Conservation (phyloP, 1,284 basidiomycete genomes). For the Fomitopsis schrenkii region DNA sequence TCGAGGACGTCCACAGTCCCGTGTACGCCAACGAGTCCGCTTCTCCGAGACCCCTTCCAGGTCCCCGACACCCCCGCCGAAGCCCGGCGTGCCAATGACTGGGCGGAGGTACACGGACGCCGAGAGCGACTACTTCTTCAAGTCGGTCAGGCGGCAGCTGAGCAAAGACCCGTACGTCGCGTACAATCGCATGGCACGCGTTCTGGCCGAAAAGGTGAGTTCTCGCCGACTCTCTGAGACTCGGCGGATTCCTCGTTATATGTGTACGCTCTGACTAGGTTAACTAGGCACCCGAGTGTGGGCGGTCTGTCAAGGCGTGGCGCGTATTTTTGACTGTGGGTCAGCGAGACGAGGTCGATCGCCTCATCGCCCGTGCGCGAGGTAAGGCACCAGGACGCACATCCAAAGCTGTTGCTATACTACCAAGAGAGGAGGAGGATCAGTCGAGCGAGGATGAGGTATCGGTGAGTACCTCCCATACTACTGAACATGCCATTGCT, state of each 20-base stretch:
- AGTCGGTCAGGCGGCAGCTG: conserved; percentile 56
- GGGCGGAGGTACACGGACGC: conserved; percentile 58
- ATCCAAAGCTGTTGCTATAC: too few relatives aligned
- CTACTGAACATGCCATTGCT: neutral
- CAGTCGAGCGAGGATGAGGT: neutral
- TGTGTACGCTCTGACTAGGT: neutral
- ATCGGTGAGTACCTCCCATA: neutral
- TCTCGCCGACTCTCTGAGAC: too few relatives aligned
- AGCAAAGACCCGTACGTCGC: conserved; percentile 43
- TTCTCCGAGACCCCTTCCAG: conserved; percentile 45
- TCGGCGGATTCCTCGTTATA: too few relatives aligned
- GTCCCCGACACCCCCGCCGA: conserved; percentile 58
- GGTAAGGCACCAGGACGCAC: neutral
- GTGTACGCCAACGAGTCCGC: neutral
- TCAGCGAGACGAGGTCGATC: conserved; percentile 59
- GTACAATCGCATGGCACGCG: conserved; percentile 47
- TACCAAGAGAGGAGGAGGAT: neutral
- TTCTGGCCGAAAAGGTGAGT: conserved; percentile 47
- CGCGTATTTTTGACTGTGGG: conserved; percentile 49
- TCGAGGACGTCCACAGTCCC: neutral
- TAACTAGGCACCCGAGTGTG: conserved; percentile 31
- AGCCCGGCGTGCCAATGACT: conserved; percentile 34
- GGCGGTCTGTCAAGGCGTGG: conserved; percentile 57
- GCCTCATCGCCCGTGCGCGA: conserved; percentile 41
- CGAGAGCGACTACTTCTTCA: conserved; percentile 59